phyloP scores from a whole-genome alignment of 441 rosid species.

The Manihot esculenta region DNA sequence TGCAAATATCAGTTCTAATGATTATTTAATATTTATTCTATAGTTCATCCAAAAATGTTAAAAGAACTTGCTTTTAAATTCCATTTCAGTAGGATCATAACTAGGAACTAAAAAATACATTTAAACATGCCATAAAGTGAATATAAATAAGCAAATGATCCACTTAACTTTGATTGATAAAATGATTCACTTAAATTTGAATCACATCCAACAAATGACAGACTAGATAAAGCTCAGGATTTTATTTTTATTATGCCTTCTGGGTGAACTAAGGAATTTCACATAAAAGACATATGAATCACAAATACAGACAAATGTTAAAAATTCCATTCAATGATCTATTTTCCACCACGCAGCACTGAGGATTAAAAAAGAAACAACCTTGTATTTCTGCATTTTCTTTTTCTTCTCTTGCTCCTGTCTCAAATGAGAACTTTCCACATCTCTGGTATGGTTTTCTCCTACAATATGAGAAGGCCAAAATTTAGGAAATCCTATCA shows the following conservation, averaged over 20 bases:
- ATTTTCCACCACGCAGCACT: background rate
- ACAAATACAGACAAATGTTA: background rate
- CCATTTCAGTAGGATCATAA: background rate
- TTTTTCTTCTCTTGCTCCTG: conserved; percentile 59
- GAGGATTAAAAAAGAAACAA: conserved; percentile 24
- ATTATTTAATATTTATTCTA: background rate
- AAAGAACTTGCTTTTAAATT: background rate
- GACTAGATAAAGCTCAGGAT: background rate
- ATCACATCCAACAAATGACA: background rate
- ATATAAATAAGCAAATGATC: no score
- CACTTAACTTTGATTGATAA: background rate
- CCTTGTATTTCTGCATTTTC: conserved; percentile 66
- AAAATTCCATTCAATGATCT: background rate
- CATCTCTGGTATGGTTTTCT: conserved; percentile 40
- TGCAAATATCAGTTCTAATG: no score
- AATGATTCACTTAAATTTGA: background rate
- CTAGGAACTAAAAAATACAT: background rate
- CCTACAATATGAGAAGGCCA: conserved; percentile 31
- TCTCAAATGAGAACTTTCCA: conserved; percentile 56
- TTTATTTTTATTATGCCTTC: background rate
- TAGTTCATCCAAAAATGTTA: background rate
- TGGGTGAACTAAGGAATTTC: background rate
- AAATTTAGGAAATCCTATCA: background rate
- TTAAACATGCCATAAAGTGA: background rate
- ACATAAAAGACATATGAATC: background rate